These are phyloP conservation scores for Verticillium isaacii DNA, from an alignment of 2,329 filamentous ascomycete genomes.

Conservation along the genomic window DNA sequence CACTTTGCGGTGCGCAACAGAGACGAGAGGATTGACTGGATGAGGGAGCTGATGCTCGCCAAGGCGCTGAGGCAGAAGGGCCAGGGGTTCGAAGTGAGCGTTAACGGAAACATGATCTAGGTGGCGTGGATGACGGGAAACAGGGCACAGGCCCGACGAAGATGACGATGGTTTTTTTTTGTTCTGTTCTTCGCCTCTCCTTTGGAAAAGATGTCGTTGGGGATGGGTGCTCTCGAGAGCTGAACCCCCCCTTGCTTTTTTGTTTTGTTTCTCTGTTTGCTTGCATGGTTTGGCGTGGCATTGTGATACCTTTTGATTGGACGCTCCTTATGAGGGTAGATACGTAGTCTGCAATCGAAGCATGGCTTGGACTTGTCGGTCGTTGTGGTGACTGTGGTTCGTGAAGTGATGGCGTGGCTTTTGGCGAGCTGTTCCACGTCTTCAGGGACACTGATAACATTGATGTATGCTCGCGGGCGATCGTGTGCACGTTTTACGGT, in stretches of 20 bases:
- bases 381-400: too few relatives aligned
- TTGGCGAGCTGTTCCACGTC: too few relatives aligned
- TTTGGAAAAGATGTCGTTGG: not conserved
- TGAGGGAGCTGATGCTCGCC: conserved; percentile 87
- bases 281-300: not conserved
- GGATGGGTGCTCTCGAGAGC: conserved; percentile 1
- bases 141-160: not conserved
- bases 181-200: not conserved
- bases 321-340: not conserved
- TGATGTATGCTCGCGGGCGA: too few relatives aligned
- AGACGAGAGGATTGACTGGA: conserved; percentile 95
- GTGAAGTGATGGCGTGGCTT: too few relatives aligned
- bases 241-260: conserved; percentile 2
- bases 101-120: conserved; percentile 73
- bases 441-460: too few relatives aligned
- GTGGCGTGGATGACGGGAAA: conserved; percentile 1
- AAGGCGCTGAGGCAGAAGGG: conserved; percentile 82
- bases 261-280: conserved; percentile 3
- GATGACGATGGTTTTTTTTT: not conserved
- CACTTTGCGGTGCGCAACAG: conserved; percentile 87
- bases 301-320: conserved; percentile 1
- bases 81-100: conserved; percentile 75
- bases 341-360: not conserved
- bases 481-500: too few relatives aligned
- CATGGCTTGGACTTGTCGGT: not conserved